Percentiles rank a stretch among this genome's conserved stretches.
Evolutionary conservation across 2,329 filamentous ascomycete genomes (phyloP).

Genomic region (Neospermospora avenae): DNA sequence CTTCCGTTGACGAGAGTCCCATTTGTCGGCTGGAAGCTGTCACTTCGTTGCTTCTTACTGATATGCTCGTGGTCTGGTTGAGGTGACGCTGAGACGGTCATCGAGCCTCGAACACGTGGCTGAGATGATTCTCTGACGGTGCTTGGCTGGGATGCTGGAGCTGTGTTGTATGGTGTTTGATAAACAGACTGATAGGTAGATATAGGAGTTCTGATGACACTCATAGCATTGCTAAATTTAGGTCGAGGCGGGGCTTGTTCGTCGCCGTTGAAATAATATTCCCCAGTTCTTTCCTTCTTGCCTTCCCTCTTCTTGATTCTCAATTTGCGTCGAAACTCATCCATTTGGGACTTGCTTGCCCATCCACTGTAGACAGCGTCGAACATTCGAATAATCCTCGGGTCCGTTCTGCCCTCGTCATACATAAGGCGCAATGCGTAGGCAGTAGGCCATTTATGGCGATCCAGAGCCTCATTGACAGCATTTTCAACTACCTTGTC

Average conservation of each 20-base stretch:
- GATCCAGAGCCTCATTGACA: constrained; percentile 55
- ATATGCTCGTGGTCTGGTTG: constrained; percentile 20
- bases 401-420: constrained; percentile 52
- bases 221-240: constrained; percentile 12
- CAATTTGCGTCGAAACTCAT: constrained; percentile 50
- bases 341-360: constrained; percentile 49
- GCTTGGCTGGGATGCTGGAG: constrained; percentile 9
- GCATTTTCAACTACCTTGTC: constrained; percentile 54
- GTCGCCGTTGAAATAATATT: constrained; percentile 47
- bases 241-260: constrained; percentile 25
- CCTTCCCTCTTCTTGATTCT: constrained; percentile 55
- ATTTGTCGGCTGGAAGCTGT: constrained; percentile 20
- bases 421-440: constrained; percentile 59
- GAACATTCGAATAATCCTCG: constrained; percentile 53
- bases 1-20: constrained; percentile 22
- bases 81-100: constrained; percentile 20
- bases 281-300: constrained; percentile 49
- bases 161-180: constrained; percentile 20
- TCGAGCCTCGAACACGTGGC: not conserved
- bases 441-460: constrained; percentile 58
- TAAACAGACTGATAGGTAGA: constrained; percentile 24
- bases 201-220: constrained; percentile 18
- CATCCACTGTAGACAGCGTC: constrained; percentile 56
- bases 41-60: constrained; percentile 29
- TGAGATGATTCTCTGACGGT: not conserved